Percentiles rank a stretch among this genome's conserved stretches.
Conservation (phyloP, 2,329 filamentous ascomycete species). For the Hymenoscyphus fructigenus region DNA sequence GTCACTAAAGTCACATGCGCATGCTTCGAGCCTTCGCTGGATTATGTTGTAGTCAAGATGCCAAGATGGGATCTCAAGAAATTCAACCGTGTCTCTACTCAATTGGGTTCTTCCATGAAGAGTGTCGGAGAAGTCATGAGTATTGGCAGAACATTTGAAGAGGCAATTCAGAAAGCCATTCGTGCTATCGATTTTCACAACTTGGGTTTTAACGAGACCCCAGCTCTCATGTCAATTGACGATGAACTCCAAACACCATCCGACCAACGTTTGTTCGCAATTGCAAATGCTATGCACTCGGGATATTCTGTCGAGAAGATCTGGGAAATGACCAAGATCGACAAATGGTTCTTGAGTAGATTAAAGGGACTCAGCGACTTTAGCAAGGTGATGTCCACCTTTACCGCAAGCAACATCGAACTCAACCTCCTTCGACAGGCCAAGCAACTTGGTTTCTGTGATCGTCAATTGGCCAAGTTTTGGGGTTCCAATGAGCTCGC, state of each 20-base stretch:
- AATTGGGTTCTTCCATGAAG: conserved; percentile 98
- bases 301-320: conserved; percentile 96
- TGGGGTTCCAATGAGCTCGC: conserved; percentile 93
- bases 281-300: conserved; percentile 94
- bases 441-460: conserved; percentile 92
- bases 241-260: conserved; percentile 96
- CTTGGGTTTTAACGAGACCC: conserved; percentile 88
- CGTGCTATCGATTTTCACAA: conserved; percentile 94
- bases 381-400: conserved; percentile 71
- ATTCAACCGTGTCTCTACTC: conserved; percentile 93
- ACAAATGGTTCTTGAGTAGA: conserved; percentile 96
- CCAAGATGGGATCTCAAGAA: conserved; percentile 99
- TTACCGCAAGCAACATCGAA: conserved; percentile 62
- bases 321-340: conserved; percentile 97
- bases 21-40: conserved; percentile 96
- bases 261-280: conserved; percentile 94
- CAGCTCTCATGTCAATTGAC: conserved; percentile 91
- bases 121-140: conserved; percentile 99
- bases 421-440: conserved; percentile 73
- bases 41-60: conserved; percentile 99
- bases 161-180: conserved; percentile 98
- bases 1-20: conserved; percentile 95
- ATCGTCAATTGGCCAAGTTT: conserved; percentile 91
- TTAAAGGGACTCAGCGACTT: conserved; percentile 91
- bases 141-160: conserved; percentile 94